phyloP scores from a whole-genome alignment of 306 rosid species.

The Rosa lucieae region DNA sequence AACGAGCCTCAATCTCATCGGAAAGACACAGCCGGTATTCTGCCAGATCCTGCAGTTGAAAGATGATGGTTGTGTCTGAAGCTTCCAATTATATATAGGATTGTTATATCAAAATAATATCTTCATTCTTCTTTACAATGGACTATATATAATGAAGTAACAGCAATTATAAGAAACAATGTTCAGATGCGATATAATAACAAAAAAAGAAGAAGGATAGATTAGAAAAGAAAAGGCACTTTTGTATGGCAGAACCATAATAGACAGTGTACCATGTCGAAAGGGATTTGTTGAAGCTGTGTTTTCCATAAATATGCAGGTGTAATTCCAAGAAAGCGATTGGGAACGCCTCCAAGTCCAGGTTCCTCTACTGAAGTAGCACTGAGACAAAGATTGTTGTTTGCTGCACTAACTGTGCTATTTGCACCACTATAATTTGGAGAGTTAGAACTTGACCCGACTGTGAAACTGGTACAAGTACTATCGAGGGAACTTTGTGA shows the following conservation, averaged over 20 bases:
- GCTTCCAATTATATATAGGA: slow-evolving; percentile 1
- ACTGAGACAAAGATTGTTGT: slow-evolving; percentile 35
- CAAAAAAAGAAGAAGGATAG: background rate
- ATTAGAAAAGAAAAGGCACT: background rate
- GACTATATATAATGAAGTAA: slow-evolving; percentile 1
- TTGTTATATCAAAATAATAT: slow-evolving; percentile 8
- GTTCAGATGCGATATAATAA: background rate
- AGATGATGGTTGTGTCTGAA: slow-evolving; percentile 11
- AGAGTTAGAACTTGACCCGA: slow-evolving; percentile 64
- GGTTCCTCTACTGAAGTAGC: slow-evolving; percentile 54
- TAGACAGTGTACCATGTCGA: slow-evolving; percentile 56
- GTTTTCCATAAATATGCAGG: slow-evolving; percentile 86
- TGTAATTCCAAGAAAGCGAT: slow-evolving; percentile 84
- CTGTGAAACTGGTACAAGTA: slow-evolving; percentile 43
- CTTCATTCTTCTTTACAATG: slow-evolving; percentile 10
- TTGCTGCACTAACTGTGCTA: slow-evolving; percentile 46
- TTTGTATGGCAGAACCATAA: slow-evolving; percentile 5
- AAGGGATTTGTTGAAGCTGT: slow-evolving; percentile 64
- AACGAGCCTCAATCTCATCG: slow-evolving; percentile 72
- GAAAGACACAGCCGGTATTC: slow-evolving; percentile 78
- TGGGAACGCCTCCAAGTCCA: slow-evolving; percentile 87
- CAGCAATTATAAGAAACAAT: background rate
- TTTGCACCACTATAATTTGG: slow-evolving; percentile 58
- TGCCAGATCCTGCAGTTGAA: slow-evolving; percentile 61
- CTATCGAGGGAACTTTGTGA: slow-evolving; percentile 78